These are phyloP conservation scores for Starmerella floricola DNA, from an alignment of 805 yeast species.

Conservation along the genomic window DNA sequence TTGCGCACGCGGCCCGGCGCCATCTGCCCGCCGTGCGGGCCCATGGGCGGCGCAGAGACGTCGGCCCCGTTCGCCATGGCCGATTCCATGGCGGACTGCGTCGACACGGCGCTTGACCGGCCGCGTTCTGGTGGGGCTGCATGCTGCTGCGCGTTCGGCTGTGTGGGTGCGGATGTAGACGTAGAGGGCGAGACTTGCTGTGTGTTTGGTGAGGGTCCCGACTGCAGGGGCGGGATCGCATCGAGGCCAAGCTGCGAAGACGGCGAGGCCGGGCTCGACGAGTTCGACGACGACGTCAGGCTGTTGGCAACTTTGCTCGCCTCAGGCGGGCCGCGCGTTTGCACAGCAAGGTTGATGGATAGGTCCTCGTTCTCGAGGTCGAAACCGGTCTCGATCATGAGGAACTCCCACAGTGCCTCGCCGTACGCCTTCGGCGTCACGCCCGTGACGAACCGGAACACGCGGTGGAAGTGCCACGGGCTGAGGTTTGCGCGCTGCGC, in stretches of 20 bases:
- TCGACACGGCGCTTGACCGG: too few species aligned
- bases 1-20: constrained; percentile 17
- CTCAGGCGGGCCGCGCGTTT: background rate
- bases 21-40: constrained; percentile 11
- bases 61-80: background rate
- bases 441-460: constrained; percentile 74
- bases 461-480: constrained; percentile 91
- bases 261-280: constrained; percentile 9
- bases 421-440: constrained; percentile 83
- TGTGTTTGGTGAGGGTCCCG: background rate
- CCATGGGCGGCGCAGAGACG: background rate
- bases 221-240: background rate
- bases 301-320: background rate
- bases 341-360: constrained; percentile 8
- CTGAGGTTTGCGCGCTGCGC: constrained; percentile 73
- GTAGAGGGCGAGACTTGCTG: too few species aligned
- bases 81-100: background rate
- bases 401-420: constrained; percentile 49
- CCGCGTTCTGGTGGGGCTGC: background rate
- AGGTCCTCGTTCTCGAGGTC: constrained; percentile 21
- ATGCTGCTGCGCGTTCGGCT: background rate
- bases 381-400: constrained; percentile 22
- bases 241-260: background rate
- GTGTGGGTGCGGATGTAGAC: background rate
- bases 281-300: constrained; percentile 3